Conservation (phyloP, 441 rosid species). For the Croton setiger region DNA sequence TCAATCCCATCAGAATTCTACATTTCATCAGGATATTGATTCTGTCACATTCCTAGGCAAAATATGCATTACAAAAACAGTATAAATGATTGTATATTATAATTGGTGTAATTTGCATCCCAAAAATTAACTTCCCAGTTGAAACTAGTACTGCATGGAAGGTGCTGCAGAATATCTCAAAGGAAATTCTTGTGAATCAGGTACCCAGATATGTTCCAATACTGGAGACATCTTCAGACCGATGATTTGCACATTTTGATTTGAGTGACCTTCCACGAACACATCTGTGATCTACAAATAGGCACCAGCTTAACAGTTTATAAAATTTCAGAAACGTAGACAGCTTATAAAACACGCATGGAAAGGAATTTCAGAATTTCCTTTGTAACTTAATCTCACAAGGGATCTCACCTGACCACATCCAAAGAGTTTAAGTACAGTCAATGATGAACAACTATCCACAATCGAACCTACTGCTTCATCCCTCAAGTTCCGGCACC, state of each 20-base stretch:
- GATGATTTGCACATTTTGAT: slow-evolving; percentile 33
- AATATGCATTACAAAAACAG: too few species aligned
- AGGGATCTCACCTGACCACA: slow-evolving; percentile 69
- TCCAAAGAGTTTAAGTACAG: slow-evolving; percentile 74
- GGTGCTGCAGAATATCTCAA: slow-evolving; percentile 26
- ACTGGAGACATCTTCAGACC: slow-evolving; percentile 39
- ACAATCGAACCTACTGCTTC: slow-evolving; percentile 74
- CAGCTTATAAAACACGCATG: not conserved
- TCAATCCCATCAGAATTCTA: too few species aligned
- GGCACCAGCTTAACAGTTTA: not conserved
- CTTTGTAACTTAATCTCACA: not conserved
- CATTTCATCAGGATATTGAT: too few species aligned
- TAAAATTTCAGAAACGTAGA: not conserved
- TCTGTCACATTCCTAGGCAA: too few species aligned
- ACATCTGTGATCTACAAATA: slow-evolving; percentile 38
- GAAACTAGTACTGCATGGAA: not conserved
- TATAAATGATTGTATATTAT: too few species aligned
- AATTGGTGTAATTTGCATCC: too few species aligned
- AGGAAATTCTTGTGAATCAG: slow-evolving; percentile 25
- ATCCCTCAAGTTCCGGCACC: slow-evolving; percentile 70
- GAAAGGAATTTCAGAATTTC: not conserved
- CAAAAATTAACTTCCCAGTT: not conserved
- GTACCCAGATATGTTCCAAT: slow-evolving; percentile 24
- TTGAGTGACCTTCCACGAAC: slow-evolving; percentile 38
- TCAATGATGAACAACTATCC: slow-evolving; percentile 71